Percentiles rank a stretch among this genome's conserved stretches.
phyloP scores from a whole-genome alignment of 495 filamentous ascomycete species.

The Penicillium daleae region DNA sequence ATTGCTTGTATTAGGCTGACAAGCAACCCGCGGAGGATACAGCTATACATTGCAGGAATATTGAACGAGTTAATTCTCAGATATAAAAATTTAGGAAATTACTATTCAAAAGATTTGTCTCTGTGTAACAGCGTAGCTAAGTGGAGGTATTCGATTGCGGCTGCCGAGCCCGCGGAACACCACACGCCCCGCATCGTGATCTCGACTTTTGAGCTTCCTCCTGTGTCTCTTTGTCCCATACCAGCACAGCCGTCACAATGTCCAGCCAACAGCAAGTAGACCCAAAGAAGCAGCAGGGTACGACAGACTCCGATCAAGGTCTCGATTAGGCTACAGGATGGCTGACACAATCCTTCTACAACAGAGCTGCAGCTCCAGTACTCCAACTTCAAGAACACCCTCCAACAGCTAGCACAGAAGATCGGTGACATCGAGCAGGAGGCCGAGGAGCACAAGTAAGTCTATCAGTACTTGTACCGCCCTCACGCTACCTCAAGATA shows the following conservation, averaged over 20 bases:
- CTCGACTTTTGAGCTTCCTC: constrained; percentile 38
- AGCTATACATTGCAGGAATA: neutral
- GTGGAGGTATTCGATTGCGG: constrained; percentile 8
- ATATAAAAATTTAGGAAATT: neutral
- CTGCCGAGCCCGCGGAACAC: constrained; percentile 22
- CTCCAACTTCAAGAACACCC: constrained; percentile 90
- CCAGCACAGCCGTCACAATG: constrained; percentile 37
- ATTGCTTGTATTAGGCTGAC: too few species aligned
- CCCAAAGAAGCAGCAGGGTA: constrained; percentile 86
- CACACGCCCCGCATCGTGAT: constrained; percentile 42
- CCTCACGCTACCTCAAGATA: neutral
- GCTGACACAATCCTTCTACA: constrained; percentile 24
- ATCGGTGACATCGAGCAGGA: constrained; percentile 98
- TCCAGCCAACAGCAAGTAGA: constrained; percentile 52
- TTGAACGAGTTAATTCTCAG: neutral
- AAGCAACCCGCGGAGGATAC: too few species aligned
- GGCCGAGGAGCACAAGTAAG: constrained; percentile 96
- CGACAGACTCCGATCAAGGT: constrained; percentile 16
- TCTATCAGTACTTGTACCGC: constrained; percentile 11
- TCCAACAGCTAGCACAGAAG: constrained; percentile 92
- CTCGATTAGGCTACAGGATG: neutral
- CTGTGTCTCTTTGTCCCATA: constrained; percentile 14
- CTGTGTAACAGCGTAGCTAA: neutral
- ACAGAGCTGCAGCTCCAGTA: constrained; percentile 93
- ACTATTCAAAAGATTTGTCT: neutral